A percentile compares a stretch with the other conserved stretches of the same genome.
Evolutionary conservation across 75 land plant genomes (phyloP).

Genomic region (Adiantum capillusveneris): DNA sequence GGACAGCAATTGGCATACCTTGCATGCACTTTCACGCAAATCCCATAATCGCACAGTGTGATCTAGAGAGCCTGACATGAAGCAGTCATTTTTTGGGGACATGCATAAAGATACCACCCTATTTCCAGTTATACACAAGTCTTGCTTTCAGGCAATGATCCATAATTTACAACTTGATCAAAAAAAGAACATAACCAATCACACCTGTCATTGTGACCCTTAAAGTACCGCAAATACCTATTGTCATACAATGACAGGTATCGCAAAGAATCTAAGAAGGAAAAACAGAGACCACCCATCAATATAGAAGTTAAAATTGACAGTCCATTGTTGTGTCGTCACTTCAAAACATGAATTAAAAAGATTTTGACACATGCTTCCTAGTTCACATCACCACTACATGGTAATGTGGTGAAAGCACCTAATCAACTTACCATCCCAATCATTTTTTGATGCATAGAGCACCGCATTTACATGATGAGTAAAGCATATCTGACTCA

Average conservation of each 20-base stretch:
- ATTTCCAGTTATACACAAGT: conserved; percentile 8
- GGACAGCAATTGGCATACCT: conserved; percentile 37
- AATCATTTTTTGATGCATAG: conserved; percentile 75
- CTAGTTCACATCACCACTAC: no score
- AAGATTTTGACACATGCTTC: no score
- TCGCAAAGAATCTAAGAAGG: conserved; percentile 53
- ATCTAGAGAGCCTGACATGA: conserved; percentile 98
- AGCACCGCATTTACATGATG: conserved; percentile 89
- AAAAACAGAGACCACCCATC: neutral
- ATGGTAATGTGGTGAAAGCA: no score
- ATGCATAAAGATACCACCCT: conserved; percentile 93
- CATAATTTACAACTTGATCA: neutral
- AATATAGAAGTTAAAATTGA: neutral
- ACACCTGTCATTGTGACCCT: conserved; percentile 91
- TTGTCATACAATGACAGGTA: conserved; percentile 96
- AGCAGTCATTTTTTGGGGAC: conserved; percentile 96
- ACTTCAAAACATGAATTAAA: no score
- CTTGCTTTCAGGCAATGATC: no score
- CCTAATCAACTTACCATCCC: conserved; percentile 25
- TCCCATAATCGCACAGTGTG: conserved; percentile 97
- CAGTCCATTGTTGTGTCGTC: no score
- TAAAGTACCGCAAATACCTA: conserved; percentile 85
- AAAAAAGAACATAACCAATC: no score
- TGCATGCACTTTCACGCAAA: conserved; percentile 96
- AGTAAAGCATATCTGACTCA: conserved; percentile 86